Base-by-base conservation (phyloP, 352 stramenopile species). In the Phytophthora aleatoria region DNA sequence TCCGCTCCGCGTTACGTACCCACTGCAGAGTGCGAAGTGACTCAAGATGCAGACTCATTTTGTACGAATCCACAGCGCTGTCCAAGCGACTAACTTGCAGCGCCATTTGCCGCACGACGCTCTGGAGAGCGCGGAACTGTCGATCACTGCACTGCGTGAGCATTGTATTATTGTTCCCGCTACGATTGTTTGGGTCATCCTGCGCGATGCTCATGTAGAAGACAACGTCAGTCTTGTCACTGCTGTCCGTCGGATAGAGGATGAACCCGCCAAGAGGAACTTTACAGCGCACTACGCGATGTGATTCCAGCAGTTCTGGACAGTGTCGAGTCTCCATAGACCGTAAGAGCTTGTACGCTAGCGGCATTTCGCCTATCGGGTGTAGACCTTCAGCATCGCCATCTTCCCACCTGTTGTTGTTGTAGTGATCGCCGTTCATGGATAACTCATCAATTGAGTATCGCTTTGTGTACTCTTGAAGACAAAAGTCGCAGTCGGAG, bases 291-390 rank as follows among this genome's bases (percentile, higher is more conserved):
- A 87, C 67, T 15, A 94, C 72, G 4, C 83, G 79, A 28, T 89
- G 82, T 13, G 82, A 80, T 15, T 86, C 71, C 6, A 78, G 56
- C n/a, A 94, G 51, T 48, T 87, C 79, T 3, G 85, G 85, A 31
- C 85, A 92, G 35, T 79, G 73, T 20, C 81, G 81, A 33, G 73
- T 90, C 53, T 92, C 77, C 27, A 88, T 79, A 4, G 85, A 94
- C 28, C 61, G 57, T 35, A 91, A 69, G n/a, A 94, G 59, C 67
- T 94, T 91, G 67, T 87, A 92, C 15, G 83, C 83, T 13, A 61
- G 63, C 0, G 82, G 82, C 27, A 87, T 52, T 39, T 79, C 77
- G 28, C 61, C 58, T 8, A 45, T 30, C 10, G 49, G 43, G 27
- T 74, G 59, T 9, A 73, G 24, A 3, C 63, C 65, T 24, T 71